Evolutionary conservation across 176 grass and related monocot species (phyloP), one percentile per base, ranked within the genome.

Genomic region (Ensete glaucum): DNA sequence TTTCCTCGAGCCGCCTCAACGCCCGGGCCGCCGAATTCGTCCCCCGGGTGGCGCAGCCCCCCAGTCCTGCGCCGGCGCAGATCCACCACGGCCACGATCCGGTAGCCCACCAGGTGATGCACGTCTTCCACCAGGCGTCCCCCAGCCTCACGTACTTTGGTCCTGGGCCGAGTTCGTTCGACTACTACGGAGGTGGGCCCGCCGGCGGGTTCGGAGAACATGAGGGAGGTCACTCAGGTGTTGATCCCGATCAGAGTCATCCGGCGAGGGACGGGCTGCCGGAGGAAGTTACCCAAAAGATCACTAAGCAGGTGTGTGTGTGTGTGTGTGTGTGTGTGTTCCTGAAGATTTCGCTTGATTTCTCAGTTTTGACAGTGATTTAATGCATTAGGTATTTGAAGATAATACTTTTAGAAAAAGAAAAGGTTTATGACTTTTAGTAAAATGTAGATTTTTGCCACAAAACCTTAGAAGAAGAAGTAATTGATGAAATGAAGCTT

Each of bases 291-390:
- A 26, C 52, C n/a, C 75, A 65, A n/a, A 65, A 77, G 58, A 64
- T 77, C 57, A 52, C 75, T 58, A 77, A 77, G 75, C 75, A 77
- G 75, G 75, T 77, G 22, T 23, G 22, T 23, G 22, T 23, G 2
- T 10, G 6, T 52, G 49, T 77, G 2, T 10, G 6, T 52, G 49
- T 77, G 2, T 10, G 6, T 52, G 59, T n/a, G 13, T 62, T 21
- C 12, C 19, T 43, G 25, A 27, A 29, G 9, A 19, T 63, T 63
- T 22, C 17, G 8, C 60, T 24, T 12, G 17, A 72, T 52, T 52
- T 17, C 6, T 51, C 1, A 26, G 21, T 26, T 56, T 13, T 21
- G 15, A 15, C 16, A 29, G 2, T 73, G 2, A 53, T 26, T 13
- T 21, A 8, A n/a, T 72, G 49, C 3, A 72, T 22, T 22, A 9